A percentile compares a stretch with the other conserved stretches of the same genome.
Evolutionary conservation across 176 grass and related monocot genomes (phyloP).

Genomic region (Triticum turgidum): DNA sequence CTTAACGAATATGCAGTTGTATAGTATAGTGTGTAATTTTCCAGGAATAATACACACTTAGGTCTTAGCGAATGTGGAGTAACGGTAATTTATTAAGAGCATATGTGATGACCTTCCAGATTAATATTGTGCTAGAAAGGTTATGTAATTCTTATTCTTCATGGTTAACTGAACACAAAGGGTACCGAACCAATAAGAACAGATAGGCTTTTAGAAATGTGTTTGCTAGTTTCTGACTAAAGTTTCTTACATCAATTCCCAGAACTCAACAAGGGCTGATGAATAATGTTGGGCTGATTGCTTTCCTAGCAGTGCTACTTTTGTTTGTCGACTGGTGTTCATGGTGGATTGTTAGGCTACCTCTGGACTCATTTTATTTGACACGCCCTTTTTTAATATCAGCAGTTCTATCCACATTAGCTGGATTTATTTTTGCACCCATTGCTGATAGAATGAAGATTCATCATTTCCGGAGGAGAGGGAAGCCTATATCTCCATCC

Average conservation of each 20-base stretch:
- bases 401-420: constrained; percentile 64
- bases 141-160: background rate
- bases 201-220: constrained; percentile 3
- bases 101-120: background rate
- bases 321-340: constrained; percentile 93
- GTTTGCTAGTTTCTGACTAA: constrained; percentile 43
- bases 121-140: background rate
- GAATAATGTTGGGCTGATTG: constrained; percentile 68
- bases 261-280: constrained; percentile 75
- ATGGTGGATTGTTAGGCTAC: constrained; percentile 91
- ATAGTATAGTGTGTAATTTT: background rate
- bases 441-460: constrained; percentile 78
- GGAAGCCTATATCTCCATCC: constrained; percentile 51
- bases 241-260: constrained; percentile 57
- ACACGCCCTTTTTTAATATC: constrained; percentile 84
- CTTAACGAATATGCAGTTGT: background rate
- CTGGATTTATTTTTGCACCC: constrained; percentile 82
- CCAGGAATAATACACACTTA: background rate
- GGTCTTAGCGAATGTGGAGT: background rate
- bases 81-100: background rate
- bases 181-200: background rate
- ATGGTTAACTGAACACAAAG: constrained; percentile 1
- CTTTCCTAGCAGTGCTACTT: constrained; percentile 66
- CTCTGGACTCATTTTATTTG: constrained; percentile 83
- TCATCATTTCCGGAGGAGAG: constrained; percentile 63